Base-by-base conservation (phyloP, 768 basidiomycete genomes). In the Cystofilobasidium bisporidii region DNA sequence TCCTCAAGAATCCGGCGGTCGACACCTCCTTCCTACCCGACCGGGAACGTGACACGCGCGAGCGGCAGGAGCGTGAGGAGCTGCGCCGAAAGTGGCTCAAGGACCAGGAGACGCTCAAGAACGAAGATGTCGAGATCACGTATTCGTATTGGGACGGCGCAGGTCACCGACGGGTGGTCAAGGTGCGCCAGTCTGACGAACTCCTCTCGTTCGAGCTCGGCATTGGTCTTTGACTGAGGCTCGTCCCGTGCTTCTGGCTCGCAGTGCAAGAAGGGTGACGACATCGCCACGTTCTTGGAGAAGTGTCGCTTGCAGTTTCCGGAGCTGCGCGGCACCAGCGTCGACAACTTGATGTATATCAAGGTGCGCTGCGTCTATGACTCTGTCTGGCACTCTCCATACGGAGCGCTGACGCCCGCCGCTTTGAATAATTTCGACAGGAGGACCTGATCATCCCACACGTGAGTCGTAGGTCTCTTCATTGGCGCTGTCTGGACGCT, bases 141-240 rank as follows among this genome's bases (percentile, higher is more conserved):
- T 99, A 97, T 75, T 96, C 91, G 0, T 99, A 86, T 76, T 99
- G 96, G 96, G 96, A 99, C 76, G 96, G 96, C 15, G 91, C 88
- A 73, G 96, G 96, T 0, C 96, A 98, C 78, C 81, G 96, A 62
- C 96, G 93, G 79, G 87, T 85, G 60, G 93, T 94, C 20, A 81
- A 80, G 73, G 94, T 94, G 73, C 78, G 89, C n/a, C n/a, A n/a
- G n/a, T n/a, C n/a, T n/a, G n/a, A n/a, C n/a, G n/a, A n/a, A n/a
- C n/a, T 63, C 36, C 15, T 43, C 41, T n/a, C n/a, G n/a, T n/a
- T n/a, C n/a, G n/a, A n/a, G n/a, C n/a, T n/a, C n/a, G n/a, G n/a
- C n/a, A n/a, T n/a, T n/a, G n/a, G n/a, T n/a, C n/a, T n/a, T n/a
- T n/a, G n/a, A n/a, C n/a, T n/a, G n/a, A n/a, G n/a, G n/a, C n/a